phyloP scores from a whole-genome alignment of 73 alveolate genomes.

The Paramecium primaurelia region DNA sequence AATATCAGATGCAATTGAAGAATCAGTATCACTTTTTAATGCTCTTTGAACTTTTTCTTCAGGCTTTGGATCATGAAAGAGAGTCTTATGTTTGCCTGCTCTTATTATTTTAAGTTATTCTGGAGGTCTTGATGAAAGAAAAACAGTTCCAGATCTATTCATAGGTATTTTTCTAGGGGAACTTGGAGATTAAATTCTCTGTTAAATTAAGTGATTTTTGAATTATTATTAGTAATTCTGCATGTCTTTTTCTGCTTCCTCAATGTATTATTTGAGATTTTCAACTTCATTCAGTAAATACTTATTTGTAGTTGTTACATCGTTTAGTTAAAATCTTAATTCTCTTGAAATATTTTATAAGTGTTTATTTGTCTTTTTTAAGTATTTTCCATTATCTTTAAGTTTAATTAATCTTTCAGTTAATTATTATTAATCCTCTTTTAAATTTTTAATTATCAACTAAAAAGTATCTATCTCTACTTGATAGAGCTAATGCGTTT shows the following conservation, averaged over 20 bases:
- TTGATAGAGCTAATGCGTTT: slow-evolving; percentile 5
- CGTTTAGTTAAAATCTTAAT: background rate
- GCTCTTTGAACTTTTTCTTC: background rate
- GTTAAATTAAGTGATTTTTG: background rate
- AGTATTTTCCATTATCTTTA: slow-evolving; percentile 4
- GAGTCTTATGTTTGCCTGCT: background rate
- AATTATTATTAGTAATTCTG: background rate
- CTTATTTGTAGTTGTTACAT: background rate
- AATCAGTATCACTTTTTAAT: background rate
- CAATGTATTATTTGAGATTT: background rate
- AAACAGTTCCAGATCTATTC: background rate
- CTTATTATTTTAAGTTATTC: background rate
- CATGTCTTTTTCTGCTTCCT: slow-evolving; percentile 10
- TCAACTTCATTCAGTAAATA: background rate
- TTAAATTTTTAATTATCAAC: background rate
- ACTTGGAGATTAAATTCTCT: background rate
- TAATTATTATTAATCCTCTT: background rate
- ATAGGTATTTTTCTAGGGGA: background rate
- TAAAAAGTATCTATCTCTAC: background rate
- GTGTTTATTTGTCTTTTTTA: background rate
- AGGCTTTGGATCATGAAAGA: background rate
- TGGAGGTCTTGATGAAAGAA: background rate
- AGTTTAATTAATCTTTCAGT: slow-evolving; percentile 14
- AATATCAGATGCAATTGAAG: background rate
- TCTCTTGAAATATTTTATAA: background rate